Percentiles rank a stretch among this genome's conserved stretches.
These are phyloP conservation scores for Periconia sp. DNA, from an alignment of 2,329 filamentous ascomycete genomes.

Conservation along the genomic window DNA sequence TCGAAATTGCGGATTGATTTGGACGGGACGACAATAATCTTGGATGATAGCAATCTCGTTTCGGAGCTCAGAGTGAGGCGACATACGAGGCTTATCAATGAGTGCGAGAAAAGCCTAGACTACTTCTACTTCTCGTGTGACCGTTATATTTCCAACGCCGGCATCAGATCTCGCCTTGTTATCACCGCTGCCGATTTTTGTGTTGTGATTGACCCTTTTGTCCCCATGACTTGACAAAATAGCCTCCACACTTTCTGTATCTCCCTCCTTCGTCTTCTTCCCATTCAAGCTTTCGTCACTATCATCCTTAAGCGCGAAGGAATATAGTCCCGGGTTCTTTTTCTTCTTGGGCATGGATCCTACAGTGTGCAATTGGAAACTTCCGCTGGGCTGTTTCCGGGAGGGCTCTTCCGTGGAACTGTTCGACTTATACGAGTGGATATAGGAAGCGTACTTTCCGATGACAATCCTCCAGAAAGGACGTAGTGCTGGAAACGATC, in stretches of 20 bases:
- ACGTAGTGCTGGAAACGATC: not conserved
- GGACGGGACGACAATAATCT: no score
- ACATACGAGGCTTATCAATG: no score
- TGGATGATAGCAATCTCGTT: no score
- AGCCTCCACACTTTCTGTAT: not conserved
- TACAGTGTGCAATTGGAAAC: not conserved
- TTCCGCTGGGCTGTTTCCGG: not conserved
- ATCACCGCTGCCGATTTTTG: no score
- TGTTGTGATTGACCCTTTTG: not conserved
- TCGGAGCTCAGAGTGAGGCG: no score
- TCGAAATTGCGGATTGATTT: no score
- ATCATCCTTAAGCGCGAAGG: not conserved
- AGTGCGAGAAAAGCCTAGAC: no score
- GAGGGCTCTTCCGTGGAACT: not conserved
- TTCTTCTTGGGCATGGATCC: not conserved
- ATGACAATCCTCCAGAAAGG: not conserved
- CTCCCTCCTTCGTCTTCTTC: not conserved
- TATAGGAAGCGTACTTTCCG: not conserved
- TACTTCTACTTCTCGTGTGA: no score
- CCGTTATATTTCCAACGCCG: no score
- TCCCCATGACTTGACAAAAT: not conserved
- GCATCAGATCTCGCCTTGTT: no score
- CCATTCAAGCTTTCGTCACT: not conserved
- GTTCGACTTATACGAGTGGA: not conserved
- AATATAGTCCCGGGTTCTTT: not conserved